Percentiles rank a stretch among this genome's conserved stretches.
Conservation (phyloP, 2,329 filamentous ascomycete species). For the Penicillium sp. region DNA sequence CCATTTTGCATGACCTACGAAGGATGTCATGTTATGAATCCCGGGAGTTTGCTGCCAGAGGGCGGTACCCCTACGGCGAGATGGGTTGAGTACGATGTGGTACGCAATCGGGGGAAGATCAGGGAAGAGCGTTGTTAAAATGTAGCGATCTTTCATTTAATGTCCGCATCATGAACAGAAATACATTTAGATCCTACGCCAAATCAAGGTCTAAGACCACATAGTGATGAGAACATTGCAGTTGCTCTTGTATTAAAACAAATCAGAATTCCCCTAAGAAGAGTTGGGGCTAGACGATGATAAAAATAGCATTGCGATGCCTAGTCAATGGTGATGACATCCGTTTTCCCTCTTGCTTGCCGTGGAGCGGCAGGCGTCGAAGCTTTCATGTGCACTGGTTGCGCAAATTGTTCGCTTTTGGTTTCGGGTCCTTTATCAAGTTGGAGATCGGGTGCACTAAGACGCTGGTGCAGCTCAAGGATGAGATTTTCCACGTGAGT, state of each 20-base stretch:
- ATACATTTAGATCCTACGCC: slow-evolving; percentile 10
- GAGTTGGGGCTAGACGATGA: slow-evolving; percentile 2
- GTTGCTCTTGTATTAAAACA: slow-evolving; percentile 3
- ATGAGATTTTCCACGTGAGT: slow-evolving; percentile 35
- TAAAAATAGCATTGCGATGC: not conserved
- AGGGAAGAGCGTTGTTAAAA: slow-evolving; percentile 59
- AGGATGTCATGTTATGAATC: slow-evolving; percentile 94
- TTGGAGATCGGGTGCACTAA: slow-evolving; percentile 20
- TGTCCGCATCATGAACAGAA: slow-evolving; percentile 7
- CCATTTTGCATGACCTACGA: slow-evolving; percentile 89
- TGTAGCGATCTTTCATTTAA: not conserved
- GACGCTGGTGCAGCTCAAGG: slow-evolving; percentile 30
- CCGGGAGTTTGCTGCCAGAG: slow-evolving; percentile 68
- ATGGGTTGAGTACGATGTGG: slow-evolving; percentile 84
- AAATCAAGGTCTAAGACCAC: slow-evolving; percentile 22
- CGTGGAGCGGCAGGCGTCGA: slow-evolving; percentile 2
- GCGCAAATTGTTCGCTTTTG: slow-evolving; percentile 6
- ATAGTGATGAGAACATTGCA: slow-evolving; percentile 15
- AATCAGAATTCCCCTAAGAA: not conserved
- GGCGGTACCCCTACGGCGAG: slow-evolving; percentile 65
- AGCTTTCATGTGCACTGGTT: not conserved
- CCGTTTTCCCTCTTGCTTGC: slow-evolving; percentile 18
- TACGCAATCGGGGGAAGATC: slow-evolving; percentile 56
- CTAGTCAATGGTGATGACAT: slow-evolving; percentile 41
- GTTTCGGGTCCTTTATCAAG: slow-evolving; percentile 9